Evolutionary conservation across 2,329 filamentous ascomycete species (phyloP), one percentile per base, ranked within the genome.

Genomic region (Claviceps cyperi): DNA sequence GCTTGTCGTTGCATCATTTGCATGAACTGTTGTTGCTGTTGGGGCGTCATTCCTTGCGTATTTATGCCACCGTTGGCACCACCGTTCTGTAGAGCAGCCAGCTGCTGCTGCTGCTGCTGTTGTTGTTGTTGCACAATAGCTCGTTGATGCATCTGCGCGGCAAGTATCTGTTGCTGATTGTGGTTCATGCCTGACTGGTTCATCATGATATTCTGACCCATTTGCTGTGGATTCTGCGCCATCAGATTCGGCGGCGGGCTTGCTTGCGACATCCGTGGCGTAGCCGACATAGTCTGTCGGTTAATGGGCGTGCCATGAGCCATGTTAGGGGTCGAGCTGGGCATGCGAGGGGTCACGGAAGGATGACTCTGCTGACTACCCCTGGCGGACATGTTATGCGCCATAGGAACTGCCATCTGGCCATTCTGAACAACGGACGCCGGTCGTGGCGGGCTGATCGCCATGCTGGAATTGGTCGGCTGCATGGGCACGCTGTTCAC

Each of bases 331-430:
- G 80, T 84, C 14, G 76, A 71, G 54, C 72, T 73, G 5, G 74
- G 76, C 66, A 83, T 77, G 13, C 78, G 73, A 24, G 80, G 81
- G 9, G 80, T 83, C n/a, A 74, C 75, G 2, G 76, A 73, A 2
- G 72, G 71, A 62, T 83, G 80, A 55, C 80, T 83, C 59, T 83
- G 80, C 58, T 84, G 80, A 58, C 80, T 83, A 51, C 77, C 76
- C 53, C 79, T 74, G 19, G 77, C 71, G 50, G 76, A 80, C 79
- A 83, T 83, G 56, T 71, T 76, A 57, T 77, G 74, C 0, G 77
- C 67, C 73, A 81, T 80, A 4, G 78, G 75, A 0, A 72, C 78
- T 6, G 72, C 70, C 71, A 81, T 80, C 0, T 74, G 69, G 2
- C 66, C 74, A 48, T 73, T 77, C 53, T 81, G 80, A 3, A 80